These are phyloP conservation scores for Leccinum proximum DNA, from an alignment of 1,284 basidiomycete genomes.

Conservation along the genomic window DNA sequence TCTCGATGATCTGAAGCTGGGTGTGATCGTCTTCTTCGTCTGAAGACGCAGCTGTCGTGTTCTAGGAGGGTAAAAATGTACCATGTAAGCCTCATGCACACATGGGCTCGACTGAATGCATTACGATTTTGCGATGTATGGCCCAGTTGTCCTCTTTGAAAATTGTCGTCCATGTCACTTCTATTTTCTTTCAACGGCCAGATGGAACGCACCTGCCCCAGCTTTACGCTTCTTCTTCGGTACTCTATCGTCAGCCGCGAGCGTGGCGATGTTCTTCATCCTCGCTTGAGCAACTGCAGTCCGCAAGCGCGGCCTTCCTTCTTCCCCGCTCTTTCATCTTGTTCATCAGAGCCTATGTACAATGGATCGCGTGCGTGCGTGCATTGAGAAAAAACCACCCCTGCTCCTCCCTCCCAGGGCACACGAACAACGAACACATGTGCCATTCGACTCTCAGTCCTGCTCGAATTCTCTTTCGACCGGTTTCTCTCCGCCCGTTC, in stretches of 20 bases:
- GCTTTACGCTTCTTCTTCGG: slow-evolving; percentile 80
- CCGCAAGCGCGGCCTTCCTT: slow-evolving; percentile 80
- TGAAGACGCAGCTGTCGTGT: slow-evolving; percentile 84
- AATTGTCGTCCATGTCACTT: slow-evolving; percentile 6
- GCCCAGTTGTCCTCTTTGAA: slow-evolving; percentile 92
- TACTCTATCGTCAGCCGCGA: slow-evolving; percentile 83
- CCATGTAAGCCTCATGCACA: slow-evolving; percentile 1
- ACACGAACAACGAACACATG: too few relatives aligned
- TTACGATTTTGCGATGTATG: slow-evolving; percentile 95
- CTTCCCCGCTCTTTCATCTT: slow-evolving; percentile 87
- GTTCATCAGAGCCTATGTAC: slow-evolving; percentile 65
- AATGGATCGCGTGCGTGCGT: neutral
- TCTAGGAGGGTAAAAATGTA: slow-evolving; percentile 38
- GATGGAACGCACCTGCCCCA: slow-evolving; percentile 56
- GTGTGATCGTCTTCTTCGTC: slow-evolving; percentile 93
- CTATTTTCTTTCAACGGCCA: neutral
- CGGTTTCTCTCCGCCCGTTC: too few relatives aligned
- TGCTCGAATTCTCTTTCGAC: too few relatives aligned
- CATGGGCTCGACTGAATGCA: slow-evolving; percentile 19
- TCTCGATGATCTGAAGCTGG: slow-evolving; percentile 75
- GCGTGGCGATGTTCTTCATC: slow-evolving; percentile 95
- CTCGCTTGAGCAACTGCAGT: slow-evolving; percentile 91
- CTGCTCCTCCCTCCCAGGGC: too few relatives aligned
- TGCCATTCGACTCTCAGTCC: too few relatives aligned
- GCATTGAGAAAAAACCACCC: neutral